Base-by-base conservation (phyloP, 2,329 filamentous ascomycete species). In the Ascochyta pisi region DNA sequence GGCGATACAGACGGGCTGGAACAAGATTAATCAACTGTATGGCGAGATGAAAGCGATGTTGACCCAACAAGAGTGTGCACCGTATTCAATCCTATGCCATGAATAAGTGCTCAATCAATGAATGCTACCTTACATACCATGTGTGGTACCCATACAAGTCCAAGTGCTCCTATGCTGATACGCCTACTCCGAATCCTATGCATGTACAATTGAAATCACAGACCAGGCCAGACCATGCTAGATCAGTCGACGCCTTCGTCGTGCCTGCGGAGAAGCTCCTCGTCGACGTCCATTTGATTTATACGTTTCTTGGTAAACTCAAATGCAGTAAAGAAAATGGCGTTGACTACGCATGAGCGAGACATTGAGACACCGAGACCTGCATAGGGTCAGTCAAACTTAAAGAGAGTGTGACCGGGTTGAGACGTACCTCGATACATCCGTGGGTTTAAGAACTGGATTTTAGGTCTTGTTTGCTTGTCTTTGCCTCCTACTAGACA, bases 291-390 rank as follows among this genome's bases (percentile, higher is more conserved):
- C 61, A 79, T 66, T 8, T 57, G 61, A 57, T 83, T 83, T 71
- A 83, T 81, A 46, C 74, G 73, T 68, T 82, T 83, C 77, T 95
- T 95, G 67, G 91, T 84, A 67, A 91, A 88, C 77, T 96, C 91
- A 73, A 95, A 96, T 35, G 88, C 89, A 39, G 90, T 92, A 78
- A 96, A 96, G 82, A 96, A 96, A 67, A 96, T 90, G 63, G 91
- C 90, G 73, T 96, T 96, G 65, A 95, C 87, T 48, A 91, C 82
- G 67, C 89, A 92, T 12, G 90, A 93, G 52, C 91, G 87, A 63
- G 86, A 84, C 87, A 95, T 93, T 34, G 90, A 93, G 24, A 95
- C 91, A 22, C 88, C 90, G 3, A 96, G 82, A 27, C 80, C 79
- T 80, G n/a, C 4, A 13, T 3, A 5, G 16, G 4, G 22, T 67